Evolutionary conservation across 768 basidiomycete genomes (phyloP).

Genomic region (Mycena filopes): DNA sequence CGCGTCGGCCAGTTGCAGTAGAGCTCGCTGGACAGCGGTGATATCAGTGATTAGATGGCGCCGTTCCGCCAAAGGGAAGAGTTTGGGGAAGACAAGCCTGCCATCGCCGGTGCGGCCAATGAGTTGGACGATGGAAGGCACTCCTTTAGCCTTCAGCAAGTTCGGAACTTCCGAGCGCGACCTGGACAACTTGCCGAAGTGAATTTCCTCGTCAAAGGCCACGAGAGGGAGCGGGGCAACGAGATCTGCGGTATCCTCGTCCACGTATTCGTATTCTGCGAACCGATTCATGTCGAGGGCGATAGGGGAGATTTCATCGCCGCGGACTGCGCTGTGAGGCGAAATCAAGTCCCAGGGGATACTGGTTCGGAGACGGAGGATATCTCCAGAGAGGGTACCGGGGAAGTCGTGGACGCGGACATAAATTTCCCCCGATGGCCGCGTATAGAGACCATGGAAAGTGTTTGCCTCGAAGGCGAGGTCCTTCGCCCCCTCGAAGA

Average conservation of each 20-base stretch:
- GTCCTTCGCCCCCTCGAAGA: not conserved
- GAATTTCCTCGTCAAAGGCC: slow-evolving; percentile 10
- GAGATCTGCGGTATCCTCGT: slow-evolving; percentile 14
- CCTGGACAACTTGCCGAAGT: slow-evolving; percentile 16
- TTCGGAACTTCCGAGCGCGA: slow-evolving; percentile 8
- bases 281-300: not conserved
- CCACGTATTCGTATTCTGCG: not conserved
- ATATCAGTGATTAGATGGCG: not conserved
- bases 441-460: not conserved
- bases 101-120: slow-evolving; percentile 24
- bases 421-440: slow-evolving; percentile 1
- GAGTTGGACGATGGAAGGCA: slow-evolving; percentile 22
- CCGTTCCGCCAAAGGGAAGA: not conserved
- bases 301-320: slow-evolving; percentile 15
- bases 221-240: slow-evolving; percentile 14
- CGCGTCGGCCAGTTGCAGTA: not conserved
- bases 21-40: not conserved
- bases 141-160: slow-evolving; percentile 19
- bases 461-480: not conserved
- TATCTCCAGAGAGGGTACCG: slow-evolving; percentile 23
- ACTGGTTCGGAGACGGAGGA: slow-evolving; percentile 23
- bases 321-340: slow-evolving; percentile 12
- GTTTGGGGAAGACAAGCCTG: slow-evolving; percentile 22
- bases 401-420: slow-evolving; percentile 22
- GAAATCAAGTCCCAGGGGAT: slow-evolving; percentile 15